Conservation (phyloP, 768 basidiomycete species). For the Pleurotus cornucopiae region DNA sequence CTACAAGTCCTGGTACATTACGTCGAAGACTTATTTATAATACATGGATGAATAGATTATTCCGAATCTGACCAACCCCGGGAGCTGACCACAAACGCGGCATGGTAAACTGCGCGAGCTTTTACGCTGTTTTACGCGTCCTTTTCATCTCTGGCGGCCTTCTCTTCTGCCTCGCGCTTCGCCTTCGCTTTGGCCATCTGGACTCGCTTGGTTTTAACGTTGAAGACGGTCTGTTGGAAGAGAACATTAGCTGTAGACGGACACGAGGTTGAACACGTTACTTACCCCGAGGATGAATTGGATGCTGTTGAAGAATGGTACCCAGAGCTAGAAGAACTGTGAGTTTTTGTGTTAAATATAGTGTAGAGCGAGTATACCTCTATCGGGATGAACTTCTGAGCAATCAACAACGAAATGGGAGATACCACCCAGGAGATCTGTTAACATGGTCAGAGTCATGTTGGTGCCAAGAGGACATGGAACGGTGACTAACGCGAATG, state of each 20-base stretch:
- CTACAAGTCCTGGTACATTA: neutral
- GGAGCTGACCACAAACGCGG: no score
- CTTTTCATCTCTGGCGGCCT: conserved; percentile 26
- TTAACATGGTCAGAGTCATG: neutral
- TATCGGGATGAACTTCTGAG: conserved; percentile 75
- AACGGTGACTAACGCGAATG: conserved; percentile 48
- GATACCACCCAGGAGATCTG: conserved; percentile 81
- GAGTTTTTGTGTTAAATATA: neutral
- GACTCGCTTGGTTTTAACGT: conserved; percentile 64
- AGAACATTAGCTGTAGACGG: no score
- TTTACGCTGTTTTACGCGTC: conserved; percentile 9
- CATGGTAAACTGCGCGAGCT: neutral
- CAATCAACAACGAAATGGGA: conserved; percentile 68
- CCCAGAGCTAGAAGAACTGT: conserved; percentile 60
- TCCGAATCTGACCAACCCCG: no score
- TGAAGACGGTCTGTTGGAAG: conserved; percentile 59
- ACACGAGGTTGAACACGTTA: conserved; percentile 7
- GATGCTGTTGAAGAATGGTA: conserved; percentile 79
- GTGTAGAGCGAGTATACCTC: conserved; percentile 42
- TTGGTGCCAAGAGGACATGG: neutral
- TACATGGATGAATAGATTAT: conserved; percentile 16
- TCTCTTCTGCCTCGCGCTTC: conserved; percentile 45
- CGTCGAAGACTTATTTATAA: conserved; percentile 7
- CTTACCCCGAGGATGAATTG: conserved; percentile 75
- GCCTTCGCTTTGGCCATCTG: conserved; percentile 41